These are phyloP conservation scores for Ballota nigra DNA, from an alignment of 257 asterid species.

Conservation along the genomic window DNA sequence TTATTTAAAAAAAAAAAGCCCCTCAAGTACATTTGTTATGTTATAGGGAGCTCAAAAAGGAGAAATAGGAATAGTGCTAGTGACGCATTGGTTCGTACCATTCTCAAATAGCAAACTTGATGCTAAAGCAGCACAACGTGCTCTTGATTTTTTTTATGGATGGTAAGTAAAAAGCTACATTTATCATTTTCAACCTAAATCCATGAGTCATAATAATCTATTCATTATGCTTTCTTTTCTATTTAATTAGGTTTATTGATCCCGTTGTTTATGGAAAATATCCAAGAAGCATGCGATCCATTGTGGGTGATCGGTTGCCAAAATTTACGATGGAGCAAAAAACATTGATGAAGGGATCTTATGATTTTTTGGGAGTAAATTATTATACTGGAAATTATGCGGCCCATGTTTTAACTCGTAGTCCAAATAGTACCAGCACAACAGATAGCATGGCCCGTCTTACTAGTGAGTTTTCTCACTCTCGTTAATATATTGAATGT, in stretches of 20 bases:
- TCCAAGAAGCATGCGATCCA: slow-evolving; percentile 41
- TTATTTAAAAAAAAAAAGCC: no score
- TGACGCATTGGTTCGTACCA: slow-evolving; percentile 44
- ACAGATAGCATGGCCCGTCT: slow-evolving; percentile 24
- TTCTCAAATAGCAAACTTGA: slow-evolving; percentile 34
- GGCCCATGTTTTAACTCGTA: neutral
- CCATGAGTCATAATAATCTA: neutral
- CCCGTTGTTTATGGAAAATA: slow-evolving; percentile 52
- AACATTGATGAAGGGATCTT: slow-evolving; percentile 41
- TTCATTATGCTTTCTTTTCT: neutral
- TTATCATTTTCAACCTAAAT: neutral
- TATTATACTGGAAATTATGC: slow-evolving; percentile 53
- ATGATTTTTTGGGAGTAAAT: slow-evolving; percentile 54
- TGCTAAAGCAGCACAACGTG: slow-evolving; percentile 48
- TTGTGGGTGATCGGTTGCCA: slow-evolving; percentile 49
- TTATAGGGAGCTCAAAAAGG: slow-evolving; percentile 56
- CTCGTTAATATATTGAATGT: no score
- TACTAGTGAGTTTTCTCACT: slow-evolving; percentile 26
- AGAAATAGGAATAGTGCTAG: slow-evolving; percentile 48
- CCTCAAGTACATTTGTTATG: neutral
- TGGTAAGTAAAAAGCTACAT: slow-evolving; percentile 47
- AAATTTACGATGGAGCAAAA: slow-evolving; percentile 31
- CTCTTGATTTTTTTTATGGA: slow-evolving; percentile 57
- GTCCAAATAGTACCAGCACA: slow-evolving; percentile 22
- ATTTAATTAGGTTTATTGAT: slow-evolving; percentile 33